Conservation (phyloP, 2,329 filamentous ascomycete genomes). For the Bimuria novae-zelandiae region DNA sequence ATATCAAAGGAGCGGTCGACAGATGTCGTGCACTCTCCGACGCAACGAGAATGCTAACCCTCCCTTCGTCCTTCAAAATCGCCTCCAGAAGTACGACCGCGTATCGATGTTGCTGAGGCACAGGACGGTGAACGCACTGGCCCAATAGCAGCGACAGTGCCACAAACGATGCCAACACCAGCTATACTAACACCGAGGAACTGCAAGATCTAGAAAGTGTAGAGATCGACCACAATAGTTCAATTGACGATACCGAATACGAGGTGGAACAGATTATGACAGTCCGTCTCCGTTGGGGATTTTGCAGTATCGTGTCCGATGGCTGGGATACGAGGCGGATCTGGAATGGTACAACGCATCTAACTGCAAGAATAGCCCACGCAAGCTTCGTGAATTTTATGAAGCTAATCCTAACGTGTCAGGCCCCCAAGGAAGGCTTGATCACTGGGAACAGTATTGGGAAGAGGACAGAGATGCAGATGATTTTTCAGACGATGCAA, state of each 20-base stretch:
- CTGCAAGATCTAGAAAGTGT: neutral
- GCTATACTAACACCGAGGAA: neutral
- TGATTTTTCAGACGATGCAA: constrained; percentile 9
- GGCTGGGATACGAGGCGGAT: constrained; percentile 13
- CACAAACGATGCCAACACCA: neutral
- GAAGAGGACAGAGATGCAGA: constrained; percentile 8
- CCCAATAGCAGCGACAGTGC: constrained; percentile 6
- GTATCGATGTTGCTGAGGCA: neutral
- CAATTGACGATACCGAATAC: constrained; percentile 3
- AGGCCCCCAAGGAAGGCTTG: constrained; percentile 11
- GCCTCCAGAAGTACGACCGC: neutral
- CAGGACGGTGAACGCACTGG: neutral
- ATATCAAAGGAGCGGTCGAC: neutral
- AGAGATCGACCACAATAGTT: neutral
- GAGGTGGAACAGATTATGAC: constrained; percentile 9
- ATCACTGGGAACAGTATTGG: constrained; percentile 8
- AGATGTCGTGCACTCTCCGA: neutral
- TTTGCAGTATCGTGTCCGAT: constrained; percentile 14
- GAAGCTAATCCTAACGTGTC: constrained; percentile 5
- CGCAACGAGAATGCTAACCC: neutral
- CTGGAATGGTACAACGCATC: constrained; percentile 14
- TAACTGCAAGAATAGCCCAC: constrained; percentile 17
- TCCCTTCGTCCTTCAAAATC: neutral
- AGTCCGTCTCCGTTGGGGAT: constrained; percentile 22
- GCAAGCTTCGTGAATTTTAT: constrained; percentile 13